Base-by-base conservation (phyloP, 257 asterid species). In the Scutellaria baicalensis region DNA sequence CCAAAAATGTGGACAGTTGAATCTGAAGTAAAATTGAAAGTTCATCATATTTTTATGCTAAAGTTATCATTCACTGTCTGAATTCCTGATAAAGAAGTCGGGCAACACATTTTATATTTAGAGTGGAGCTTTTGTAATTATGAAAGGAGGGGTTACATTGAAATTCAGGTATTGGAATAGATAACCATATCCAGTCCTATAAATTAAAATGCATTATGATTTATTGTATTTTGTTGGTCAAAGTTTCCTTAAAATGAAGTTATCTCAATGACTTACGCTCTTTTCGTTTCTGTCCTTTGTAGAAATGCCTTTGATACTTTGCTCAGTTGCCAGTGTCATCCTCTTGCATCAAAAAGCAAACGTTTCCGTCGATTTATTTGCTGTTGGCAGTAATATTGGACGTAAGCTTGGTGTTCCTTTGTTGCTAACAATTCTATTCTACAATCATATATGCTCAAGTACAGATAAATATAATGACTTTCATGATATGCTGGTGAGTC, bases 321-420 rank as follows among this genome's bases (percentile, higher is more conserved):
- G 93, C 84, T 82, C 97, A 33, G 75, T 89, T 62, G 84, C 91
- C 44, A 59, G 96, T 71, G 87, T 89, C 82, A 74, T 84, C 69
- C 78, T 94, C 56, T 73, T 86, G 96, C 89, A 91, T 84, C 86
- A 72, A 71, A 77, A 68, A 63, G 80, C 88, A 59, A 83, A 69
- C 71, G 75, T 81, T 73, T 82, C 89, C 27, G 75, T 77, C 27
- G 89, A 91, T 79, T 78, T 94, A 64, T 80, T 94, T 84, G 84
- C 87, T 78, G 58, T 78, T 71, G 79, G 87, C 72, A 80, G 83
- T 79, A 74, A 57, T 69, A 48, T 82, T 77, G 93, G 81, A 60
- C 96, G 96, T 35, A 88, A 81, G 82, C 83, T 84, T 63, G 95
- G 96, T 27, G 88, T 91, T 64, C 83, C 97, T 3, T 68, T 91